Percentiles rank a stretch among this genome's conserved stretches.
Conservation (phyloP, 306 rosid species). For the Prunus dulcis region DNA sequence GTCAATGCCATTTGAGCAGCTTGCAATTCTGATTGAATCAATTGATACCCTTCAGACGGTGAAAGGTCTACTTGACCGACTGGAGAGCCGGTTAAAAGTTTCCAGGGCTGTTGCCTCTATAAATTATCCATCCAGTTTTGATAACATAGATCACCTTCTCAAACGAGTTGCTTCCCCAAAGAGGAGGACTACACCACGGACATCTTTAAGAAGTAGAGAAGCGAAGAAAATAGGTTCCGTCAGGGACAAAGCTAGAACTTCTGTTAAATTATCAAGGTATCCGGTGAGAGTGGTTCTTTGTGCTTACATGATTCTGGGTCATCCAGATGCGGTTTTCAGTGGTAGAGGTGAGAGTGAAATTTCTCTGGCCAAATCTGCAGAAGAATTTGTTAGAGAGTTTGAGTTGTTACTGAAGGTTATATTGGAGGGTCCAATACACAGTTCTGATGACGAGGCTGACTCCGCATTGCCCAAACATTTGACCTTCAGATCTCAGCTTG, state of each 20-base stretch:
- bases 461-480: slow-evolving; percentile 41
- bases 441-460: slow-evolving; percentile 56
- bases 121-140: slow-evolving; percentile 43
- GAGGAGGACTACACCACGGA: slow-evolving; percentile 59
- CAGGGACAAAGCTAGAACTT: slow-evolving; percentile 36
- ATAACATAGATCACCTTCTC: slow-evolving; percentile 91
- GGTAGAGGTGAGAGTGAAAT: slow-evolving; percentile 74
- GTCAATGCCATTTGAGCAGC: slow-evolving; percentile 88
- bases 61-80: slow-evolving; percentile 72
- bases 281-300: slow-evolving; percentile 82
- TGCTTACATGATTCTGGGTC: slow-evolving; percentile 84
- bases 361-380: slow-evolving; percentile 72
- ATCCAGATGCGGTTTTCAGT: slow-evolving; percentile 83
- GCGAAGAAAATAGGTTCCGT: slow-evolving; percentile 39
- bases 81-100: slow-evolving; percentile 74
- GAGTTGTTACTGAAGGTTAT: slow-evolving; percentile 68
- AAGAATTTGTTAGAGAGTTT: slow-evolving; percentile 63
- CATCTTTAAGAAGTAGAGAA: slow-evolving; percentile 45
- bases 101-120: slow-evolving; percentile 46
- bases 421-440: slow-evolving; percentile 61
- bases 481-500: slow-evolving; percentile 84
- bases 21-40: slow-evolving; percentile 80
- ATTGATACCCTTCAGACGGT: slow-evolving; percentile 68
- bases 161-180: slow-evolving; percentile 83
- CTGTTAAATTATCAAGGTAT: slow-evolving; percentile 63